Evolutionary conservation across 2,329 filamentous ascomycete species (phyloP), one percentile per base, ranked within the genome.

Genomic region (Leptographium galeiforme): DNA sequence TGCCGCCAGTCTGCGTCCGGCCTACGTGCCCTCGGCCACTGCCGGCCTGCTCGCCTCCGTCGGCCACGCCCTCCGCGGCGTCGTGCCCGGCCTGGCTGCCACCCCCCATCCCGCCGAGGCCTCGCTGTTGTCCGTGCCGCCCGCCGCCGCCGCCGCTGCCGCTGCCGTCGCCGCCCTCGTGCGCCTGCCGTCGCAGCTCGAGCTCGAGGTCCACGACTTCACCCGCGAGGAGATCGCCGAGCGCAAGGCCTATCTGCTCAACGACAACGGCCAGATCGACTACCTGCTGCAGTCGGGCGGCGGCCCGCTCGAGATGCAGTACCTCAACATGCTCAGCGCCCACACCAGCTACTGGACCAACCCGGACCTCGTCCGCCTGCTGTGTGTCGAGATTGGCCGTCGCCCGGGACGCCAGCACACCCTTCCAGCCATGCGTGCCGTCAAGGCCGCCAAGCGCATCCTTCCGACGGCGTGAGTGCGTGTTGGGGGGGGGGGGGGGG

Each of bases 201-300:
- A 98, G 66, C 77, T 98, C 51, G 91, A 97, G 63, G 91, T 91
- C 0, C 93, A 97, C 64, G 87, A 98, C 66, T 98, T 98, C 64
- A 86, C 86, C 0, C 79, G 88, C 3, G 91, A 97, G 66, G 90
- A 96, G 62, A 79, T 95, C 52, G 91, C 90, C 0, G 93, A 97
- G 70, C 89, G 85, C 65, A 84, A 91, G 61, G 89, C 90, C 58
- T 84, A 82, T 57, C 67, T 95, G 8, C 78, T 98, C 5, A 98
- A 98, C 61, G 93, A 98, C 62, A 97, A 97, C 59, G 91, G 90
- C 0, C 93, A 98, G 68, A 84, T 98, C 43, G 93, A 98, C 66
- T 98, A 82, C 68, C 94, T 85, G 61, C 71, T 98, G 49, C 82
- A 82, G 49, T 89, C 88, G 8, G 87, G 89, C 0, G 85, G 87